phyloP scores from a whole-genome alignment of 768 basidiomycete genomes.

The Leccinum subtestaceum region DNA sequence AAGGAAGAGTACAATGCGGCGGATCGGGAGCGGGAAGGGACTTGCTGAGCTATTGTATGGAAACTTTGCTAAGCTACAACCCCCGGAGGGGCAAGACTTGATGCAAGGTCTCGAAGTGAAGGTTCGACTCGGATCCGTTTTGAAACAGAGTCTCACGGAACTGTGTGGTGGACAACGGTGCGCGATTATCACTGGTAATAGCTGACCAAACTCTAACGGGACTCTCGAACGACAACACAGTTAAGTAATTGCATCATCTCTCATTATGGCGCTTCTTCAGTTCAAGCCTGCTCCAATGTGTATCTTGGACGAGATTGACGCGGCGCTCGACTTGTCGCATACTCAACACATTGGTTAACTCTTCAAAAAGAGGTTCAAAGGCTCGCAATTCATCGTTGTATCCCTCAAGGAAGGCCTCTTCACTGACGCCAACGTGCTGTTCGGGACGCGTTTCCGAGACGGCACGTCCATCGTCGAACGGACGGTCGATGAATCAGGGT shows the following conservation, averaged over 20 bases:
- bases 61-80: slow-evolving; percentile 93
- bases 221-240: slow-evolving; percentile 39
- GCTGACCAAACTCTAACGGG: background rate
- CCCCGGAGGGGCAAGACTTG: slow-evolving; percentile 92
- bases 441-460: slow-evolving; percentile 89
- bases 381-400: slow-evolving; percentile 97
- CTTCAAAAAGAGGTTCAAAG: slow-evolving; percentile 97
- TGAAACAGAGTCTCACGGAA: slow-evolving; percentile 98
- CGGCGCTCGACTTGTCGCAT: slow-evolving; percentile 92
- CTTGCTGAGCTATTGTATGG: slow-evolving; percentile 86
- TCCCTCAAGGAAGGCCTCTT: slow-evolving; percentile 96
- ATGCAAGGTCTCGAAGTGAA: slow-evolving; percentile 97
- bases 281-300: slow-evolving; percentile 99
- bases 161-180: slow-evolving; percentile 96
- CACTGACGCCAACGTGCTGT: slow-evolving; percentile 95
- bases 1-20: slow-evolving; percentile 56
- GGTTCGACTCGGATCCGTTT: slow-evolving; percentile 88
- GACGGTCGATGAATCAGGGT: slow-evolving; percentile 45
- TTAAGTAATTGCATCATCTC: slow-evolving; percentile 93
- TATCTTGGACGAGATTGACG: slow-evolving; percentile 98
- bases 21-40: slow-evolving; percentile 58
- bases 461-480: slow-evolving; percentile 90
- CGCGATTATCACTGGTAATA: slow-evolving; percentile 20
- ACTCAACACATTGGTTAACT: slow-evolving; percentile 97
- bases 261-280: slow-evolving; percentile 98